Base-by-base conservation (phyloP, 176 grass and related monocot species). In the Alopecurus myosuroides region DNA sequence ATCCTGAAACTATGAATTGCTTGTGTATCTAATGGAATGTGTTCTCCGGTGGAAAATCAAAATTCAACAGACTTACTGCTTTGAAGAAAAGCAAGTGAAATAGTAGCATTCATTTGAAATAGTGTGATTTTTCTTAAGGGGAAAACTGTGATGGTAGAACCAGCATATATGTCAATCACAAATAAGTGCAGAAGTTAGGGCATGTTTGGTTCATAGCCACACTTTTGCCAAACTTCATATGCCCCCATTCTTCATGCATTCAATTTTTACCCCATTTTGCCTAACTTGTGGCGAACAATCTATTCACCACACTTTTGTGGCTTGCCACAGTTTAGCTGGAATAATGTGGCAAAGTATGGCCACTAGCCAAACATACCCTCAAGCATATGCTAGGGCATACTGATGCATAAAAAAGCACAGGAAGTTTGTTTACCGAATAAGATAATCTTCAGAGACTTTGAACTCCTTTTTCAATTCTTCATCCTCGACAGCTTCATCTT, bases 381-480 rank as follows among this genome's bases (percentile, higher is more conserved):
- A 85, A 52, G 56, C 41, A 81, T 42, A 52, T 25, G 6, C 31
- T 52, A 41, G 26, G 29, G 81, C 1, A 28, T 10, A 61, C 51
- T 49, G 37, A 80, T 31, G 20, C 44, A 48, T 36, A 77, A 44
- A 30, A 39, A 89, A 63, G 31, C 69, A 65, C 78, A 71, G 33
- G 2, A 53, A 44, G 71, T 30, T 61, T 77, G 62, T 52, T 82
- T 89, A 98, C 96, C 85, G 77, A 74, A 95, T 94, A 89, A 98
- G 90, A 77, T 70, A 83, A 81, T 95, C 96, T 77, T 98, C 93
- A 65, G 69, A 85, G 76, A 63, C 64, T 88, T 85, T 92, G 78
- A 95, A 98, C 53, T 89, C 93, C 31, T 94, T 98, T 63, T 92
- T 98, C 58, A 94, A 89, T 61, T 95, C 96, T 80, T 92, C 91